Evolutionary conservation across 208 protist species (phyloP), one percentile per base, ranked within the genome.

Genomic region (Naegleria gruberi): DNA sequence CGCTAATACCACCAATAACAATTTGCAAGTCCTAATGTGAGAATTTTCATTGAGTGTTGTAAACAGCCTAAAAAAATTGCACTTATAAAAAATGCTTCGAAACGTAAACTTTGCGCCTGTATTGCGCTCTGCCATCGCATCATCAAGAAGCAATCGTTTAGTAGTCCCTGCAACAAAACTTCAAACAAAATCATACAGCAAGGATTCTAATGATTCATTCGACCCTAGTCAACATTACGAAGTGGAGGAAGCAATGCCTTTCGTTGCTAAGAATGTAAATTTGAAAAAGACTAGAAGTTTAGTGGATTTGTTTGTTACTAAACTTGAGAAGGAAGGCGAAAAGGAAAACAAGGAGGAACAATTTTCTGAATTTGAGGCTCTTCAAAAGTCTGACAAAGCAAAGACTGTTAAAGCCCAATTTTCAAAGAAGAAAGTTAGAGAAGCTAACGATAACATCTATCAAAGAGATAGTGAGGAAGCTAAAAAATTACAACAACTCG

Each of bases 211-310:
- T 30, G 51, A 65, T 65, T 19, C 26, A 6, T 82, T 82, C n/a
- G 73, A 82, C 37, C 73, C 73, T 10, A 82, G 26, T 41, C 23
- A 82, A 82, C 73, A 82, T 12, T 82, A 82, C 10, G 73, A 82
- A n/a, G 34, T 82, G 15, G 73, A 82, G 12, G 73, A n/a, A 37
- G 73, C 34, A 7, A 42, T 82, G 73, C 73, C 73, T 37, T 42
- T 37, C 4, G 73, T 82, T 82, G 73, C 73, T 37, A 82, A 82
- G 73, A 82, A 82, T 82, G 73, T 82, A n/a, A 41, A 82, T n/a
- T 82, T 42, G n/a, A 82, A 82, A 41, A 82, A 41, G 37, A 82
- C 73, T 40, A n/a, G 37, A 12, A n/a, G 73, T 82, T 12, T 82
- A n/a, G 8, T 82, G 23, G n/a, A 41, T 42, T 42, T 82, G n/a